A percentile compares a stretch with the other conserved stretches of the same genome.
These are phyloP conservation scores for Candida boidinii DNA, from an alignment of 805 yeast genomes.

Conservation along the genomic window DNA sequence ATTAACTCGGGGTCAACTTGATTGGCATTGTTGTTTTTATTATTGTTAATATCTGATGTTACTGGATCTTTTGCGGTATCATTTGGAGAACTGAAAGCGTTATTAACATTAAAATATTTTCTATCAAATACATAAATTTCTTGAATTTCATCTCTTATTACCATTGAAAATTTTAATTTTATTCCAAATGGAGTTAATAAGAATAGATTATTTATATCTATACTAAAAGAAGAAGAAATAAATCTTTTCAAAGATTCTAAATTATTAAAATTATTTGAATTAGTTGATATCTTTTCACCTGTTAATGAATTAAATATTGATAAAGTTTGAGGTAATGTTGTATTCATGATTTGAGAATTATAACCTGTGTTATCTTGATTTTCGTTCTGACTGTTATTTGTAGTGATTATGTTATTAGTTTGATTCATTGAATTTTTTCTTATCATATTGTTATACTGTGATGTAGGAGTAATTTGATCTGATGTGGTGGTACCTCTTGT, in stretches of 20 bases:
- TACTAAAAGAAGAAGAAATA: conserved; percentile 31
- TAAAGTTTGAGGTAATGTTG: conserved; percentile 13
- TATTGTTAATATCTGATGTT: conserved; percentile 6
- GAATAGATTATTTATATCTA: conserved; percentile 33
- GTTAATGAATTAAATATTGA: conserved; percentile 33
- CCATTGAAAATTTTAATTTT: conserved; percentile 44
- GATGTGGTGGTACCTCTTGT: too few species aligned
- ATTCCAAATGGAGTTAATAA: conserved; percentile 60
- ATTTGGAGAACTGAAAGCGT: background rate
- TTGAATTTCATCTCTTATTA: conserved; percentile 35
- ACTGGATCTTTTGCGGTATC: background rate
- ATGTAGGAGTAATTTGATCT: too few species aligned
- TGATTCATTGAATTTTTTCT: too few species aligned
- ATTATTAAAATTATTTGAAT: conserved; percentile 29
- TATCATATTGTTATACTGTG: too few species aligned
- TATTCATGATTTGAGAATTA: too few species aligned
- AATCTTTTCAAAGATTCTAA: conserved; percentile 34
- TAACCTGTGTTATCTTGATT: too few species aligned
- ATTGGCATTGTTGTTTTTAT: conserved; percentile 5
- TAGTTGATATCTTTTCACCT: conserved; percentile 29
- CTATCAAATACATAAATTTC: conserved; percentile 61
- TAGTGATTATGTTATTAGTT: background rate
- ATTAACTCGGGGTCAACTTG: too few species aligned
- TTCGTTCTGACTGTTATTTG: background rate
- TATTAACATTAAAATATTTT: conserved; percentile 34